Percentiles rank a stretch among this genome's conserved stretches.
phyloP scores from a whole-genome alignment of 225 moss, liverwort and hornwort genomes.

The Physcomitrium patens region DNA sequence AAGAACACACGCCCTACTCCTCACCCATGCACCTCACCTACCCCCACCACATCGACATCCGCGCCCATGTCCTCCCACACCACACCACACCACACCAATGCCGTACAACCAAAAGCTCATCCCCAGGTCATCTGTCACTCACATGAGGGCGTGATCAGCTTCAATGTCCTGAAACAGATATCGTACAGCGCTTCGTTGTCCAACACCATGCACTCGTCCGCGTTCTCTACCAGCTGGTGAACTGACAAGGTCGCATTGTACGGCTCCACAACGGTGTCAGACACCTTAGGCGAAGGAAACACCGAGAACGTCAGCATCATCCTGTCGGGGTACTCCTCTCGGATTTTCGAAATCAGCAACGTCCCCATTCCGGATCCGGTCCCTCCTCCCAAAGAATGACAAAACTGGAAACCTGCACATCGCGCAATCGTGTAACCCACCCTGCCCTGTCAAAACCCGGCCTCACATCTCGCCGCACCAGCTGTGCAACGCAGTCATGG shows the following conservation, averaged over 20 bases:
- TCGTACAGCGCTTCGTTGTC: conserved; percentile 44
- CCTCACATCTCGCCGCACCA: no score
- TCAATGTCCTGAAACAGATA: conserved; percentile 42
- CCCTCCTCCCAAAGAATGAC: conserved; percentile 42
- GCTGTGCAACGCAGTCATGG: no score
- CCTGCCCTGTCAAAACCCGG: no score
- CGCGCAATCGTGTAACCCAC: not conserved
- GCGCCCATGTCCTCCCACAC: no score
- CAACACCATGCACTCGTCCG: conserved; percentile 42
- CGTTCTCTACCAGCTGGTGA: conserved; percentile 40
- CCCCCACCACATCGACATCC: no score
- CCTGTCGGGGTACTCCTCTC: conserved; percentile 35
- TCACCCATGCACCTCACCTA: no score
- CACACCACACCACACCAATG: no score
- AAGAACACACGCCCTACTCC: no score
- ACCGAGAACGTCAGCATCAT: conserved; percentile 46
- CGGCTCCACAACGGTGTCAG: conserved; percentile 38
- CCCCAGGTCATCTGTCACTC: not conserved
- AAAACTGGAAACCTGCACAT: conserved; percentile 38
- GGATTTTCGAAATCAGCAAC: conserved; percentile 37
- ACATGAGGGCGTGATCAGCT: conserved; percentile 40
- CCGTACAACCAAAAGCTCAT: no score
- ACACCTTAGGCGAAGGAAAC: conserved; percentile 41
- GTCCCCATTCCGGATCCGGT: conserved; percentile 40
- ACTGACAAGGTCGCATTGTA: conserved; percentile 41